phyloP scores from a whole-genome alignment of 768 basidiomycete genomes.

The Paxillus ammoniavirescens region DNA sequence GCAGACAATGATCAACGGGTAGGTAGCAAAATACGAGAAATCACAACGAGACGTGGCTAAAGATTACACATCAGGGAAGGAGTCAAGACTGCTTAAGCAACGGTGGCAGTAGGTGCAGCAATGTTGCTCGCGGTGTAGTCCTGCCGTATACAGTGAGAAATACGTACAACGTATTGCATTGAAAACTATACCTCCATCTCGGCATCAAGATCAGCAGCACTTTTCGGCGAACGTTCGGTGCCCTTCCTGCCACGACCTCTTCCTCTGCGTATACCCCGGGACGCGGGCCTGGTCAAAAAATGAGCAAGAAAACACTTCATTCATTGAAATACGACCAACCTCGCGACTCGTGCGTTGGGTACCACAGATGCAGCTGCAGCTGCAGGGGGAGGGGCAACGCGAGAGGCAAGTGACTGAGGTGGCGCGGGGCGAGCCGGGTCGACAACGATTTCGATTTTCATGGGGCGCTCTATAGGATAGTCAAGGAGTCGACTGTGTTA shows the following conservation, averaged over 20 bases:
- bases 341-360: slow-evolving; percentile 27
- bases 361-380: slow-evolving; percentile 18
- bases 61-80: slow-evolving; percentile 6
- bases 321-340: slow-evolving; percentile 29
- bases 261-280: slow-evolving; percentile 47
- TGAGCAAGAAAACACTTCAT: slow-evolving; percentile 1
- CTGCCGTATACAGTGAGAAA: slow-evolving; percentile 32
- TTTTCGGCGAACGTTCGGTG: slow-evolving; percentile 67
- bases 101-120: slow-evolving; percentile 45
- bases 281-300: slow-evolving; percentile 25
- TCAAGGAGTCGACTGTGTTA: slow-evolving; percentile 32
- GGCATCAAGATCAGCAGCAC: slow-evolving; percentile 88
- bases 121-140: slow-evolving; percentile 64
- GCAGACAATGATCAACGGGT: neutral
- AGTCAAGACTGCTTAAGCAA: slow-evolving; percentile 18
- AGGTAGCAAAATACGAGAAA: slow-evolving; percentile 24
- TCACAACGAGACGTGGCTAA: slow-evolving; percentile 5
- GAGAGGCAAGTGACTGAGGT: slow-evolving; percentile 65
- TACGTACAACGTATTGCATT: neutral
- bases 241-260: slow-evolving; percentile 45
- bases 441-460: slow-evolving; percentile 98
- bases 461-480: slow-evolving; percentile 78
- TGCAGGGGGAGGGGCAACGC: slow-evolving; percentile 73
- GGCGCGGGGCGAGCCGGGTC: slow-evolving; percentile 74
- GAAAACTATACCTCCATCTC: slow-evolving; percentile 85